A percentile compares a stretch with the other conserved stretches of the same genome.
Evolutionary conservation across 2,329 filamentous ascomycete species (phyloP).

Genomic region (Chrysosporium queenslandicum): DNA sequence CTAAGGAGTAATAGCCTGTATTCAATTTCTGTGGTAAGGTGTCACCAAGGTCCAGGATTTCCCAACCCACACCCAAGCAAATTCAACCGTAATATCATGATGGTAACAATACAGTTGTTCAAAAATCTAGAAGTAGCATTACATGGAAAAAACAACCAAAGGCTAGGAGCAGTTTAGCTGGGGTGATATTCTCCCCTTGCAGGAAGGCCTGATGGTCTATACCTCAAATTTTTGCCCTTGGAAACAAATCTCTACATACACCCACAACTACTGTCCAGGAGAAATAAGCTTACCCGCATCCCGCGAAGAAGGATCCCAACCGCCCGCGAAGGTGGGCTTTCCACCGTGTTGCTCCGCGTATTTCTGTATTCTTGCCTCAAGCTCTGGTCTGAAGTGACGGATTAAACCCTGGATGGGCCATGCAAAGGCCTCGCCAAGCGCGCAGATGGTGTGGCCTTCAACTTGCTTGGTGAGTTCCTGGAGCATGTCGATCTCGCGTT

Average conservation of each 20-base stretch:
- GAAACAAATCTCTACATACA: neutral
- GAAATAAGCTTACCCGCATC: conserved; percentile 75
- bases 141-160: too few relatives aligned
- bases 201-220: neutral
- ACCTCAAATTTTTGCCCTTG: conserved; percentile 1
- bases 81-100: too few relatives aligned
- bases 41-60: too few relatives aligned
- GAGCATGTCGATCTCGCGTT: conserved; percentile 97
- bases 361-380: conserved; percentile 80
- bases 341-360: conserved; percentile 65
- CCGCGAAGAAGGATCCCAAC: conserved; percentile 67
- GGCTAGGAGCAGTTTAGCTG: neutral
- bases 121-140: too few relatives aligned
- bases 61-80: too few relatives aligned
- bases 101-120: too few relatives aligned
- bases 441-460: conserved; percentile 97
- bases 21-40: too few relatives aligned
- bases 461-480: conserved; percentile 99
- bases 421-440: conserved; percentile 92
- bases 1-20: too few relatives aligned
- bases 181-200: neutral
- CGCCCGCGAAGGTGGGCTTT: conserved; percentile 62
- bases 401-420: conserved; percentile 98
- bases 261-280: conserved; percentile 69
- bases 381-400: conserved; percentile 91